Conservation (phyloP, 352 stramenopile species). For the Globisporangium parvum region DNA sequence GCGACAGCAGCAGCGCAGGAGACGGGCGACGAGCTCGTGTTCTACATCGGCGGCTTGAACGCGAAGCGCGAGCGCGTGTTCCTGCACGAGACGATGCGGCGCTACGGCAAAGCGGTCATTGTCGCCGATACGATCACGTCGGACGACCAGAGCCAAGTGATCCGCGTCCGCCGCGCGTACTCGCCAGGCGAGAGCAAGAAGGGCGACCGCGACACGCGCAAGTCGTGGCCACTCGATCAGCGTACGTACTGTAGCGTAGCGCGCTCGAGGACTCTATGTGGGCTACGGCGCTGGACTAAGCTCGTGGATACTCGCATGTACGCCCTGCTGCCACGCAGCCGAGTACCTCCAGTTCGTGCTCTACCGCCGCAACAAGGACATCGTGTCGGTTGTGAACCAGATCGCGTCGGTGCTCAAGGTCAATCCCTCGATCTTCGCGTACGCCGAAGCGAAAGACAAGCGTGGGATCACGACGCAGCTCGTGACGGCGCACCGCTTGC, state of each 20-base stretch:
- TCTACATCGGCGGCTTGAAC: slow-evolving; percentile 69
- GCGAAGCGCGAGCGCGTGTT: slow-evolving; percentile 87
- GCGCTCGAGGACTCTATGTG: background rate
- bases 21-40: slow-evolving; percentile 40
- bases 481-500: slow-evolving; percentile 85
- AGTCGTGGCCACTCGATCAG: slow-evolving; percentile 66
- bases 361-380: slow-evolving; percentile 98
- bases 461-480: slow-evolving; percentile 94
- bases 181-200: slow-evolving; percentile 25
- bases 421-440: slow-evolving; percentile 78
- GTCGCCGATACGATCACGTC: slow-evolving; percentile 87
- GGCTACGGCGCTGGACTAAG: background rate
- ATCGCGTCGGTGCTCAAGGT: slow-evolving; percentile 68
- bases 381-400: slow-evolving; percentile 78
- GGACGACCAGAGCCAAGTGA: slow-evolving; percentile 62
- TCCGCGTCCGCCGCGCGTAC: slow-evolving; percentile 57
- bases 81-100: slow-evolving; percentile 88
- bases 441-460: slow-evolving; percentile 97
- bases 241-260: too few species aligned
- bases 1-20: slow-evolving; percentile 8
- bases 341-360: slow-evolving; percentile 95
- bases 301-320: background rate
- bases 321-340: slow-evolving; percentile 32
- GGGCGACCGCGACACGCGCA: slow-evolving; percentile 46
- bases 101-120: slow-evolving; percentile 68